Base-by-base conservation (phyloP, 164 flowering plant species). In the Chloranthus sessilifolius region DNA sequence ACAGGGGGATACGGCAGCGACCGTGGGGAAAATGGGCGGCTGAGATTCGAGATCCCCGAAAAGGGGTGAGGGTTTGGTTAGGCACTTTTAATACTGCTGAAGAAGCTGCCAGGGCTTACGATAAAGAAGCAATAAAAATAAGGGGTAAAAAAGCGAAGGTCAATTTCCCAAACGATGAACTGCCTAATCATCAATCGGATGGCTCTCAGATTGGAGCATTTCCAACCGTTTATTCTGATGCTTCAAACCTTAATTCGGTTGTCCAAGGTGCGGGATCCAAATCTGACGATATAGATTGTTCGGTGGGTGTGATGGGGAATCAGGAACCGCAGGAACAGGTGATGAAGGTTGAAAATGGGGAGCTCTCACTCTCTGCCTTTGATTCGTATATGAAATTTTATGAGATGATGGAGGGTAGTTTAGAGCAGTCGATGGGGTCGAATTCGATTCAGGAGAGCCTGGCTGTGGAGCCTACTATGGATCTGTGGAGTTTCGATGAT, bases 1-100 rank as follows among this genome's bases (percentile, higher is more conserved):
- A 79, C 83, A 69, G 98, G 38, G 98, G 98, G 19, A 87, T 91
- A 35, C 64, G 98, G 68, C 98, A 83, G 47, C 77, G 95, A 2
- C 95, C 90, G 0, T 86, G 95, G 95, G 95, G 95, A 1, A 85
- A 86, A 74, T 86, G 91, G 94, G 98, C 98, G 0, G 95, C 98
- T 1, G 98, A 91, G 70, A 91, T 91, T 33, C 86, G 98, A 3
- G 98, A 91, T 46, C 98, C 95, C 3, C 63, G 95, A 12, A 91
- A 91, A 65, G 98, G 98, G 7, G 88, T 87, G 19, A 63, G 98
- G 14, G 95, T 91, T 10, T 87, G 98, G 98, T 70, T 91, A 8
- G 98, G 98, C 2, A 91, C 98, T 3, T 91, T 76, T 71, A 81
- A 77, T 74, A 87, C 98, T 1, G 85, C 98, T 5, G 95, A 84